Base-by-base conservation (phyloP, 495 filamentous ascomycete genomes). In the Neurospora sp. region DNA sequence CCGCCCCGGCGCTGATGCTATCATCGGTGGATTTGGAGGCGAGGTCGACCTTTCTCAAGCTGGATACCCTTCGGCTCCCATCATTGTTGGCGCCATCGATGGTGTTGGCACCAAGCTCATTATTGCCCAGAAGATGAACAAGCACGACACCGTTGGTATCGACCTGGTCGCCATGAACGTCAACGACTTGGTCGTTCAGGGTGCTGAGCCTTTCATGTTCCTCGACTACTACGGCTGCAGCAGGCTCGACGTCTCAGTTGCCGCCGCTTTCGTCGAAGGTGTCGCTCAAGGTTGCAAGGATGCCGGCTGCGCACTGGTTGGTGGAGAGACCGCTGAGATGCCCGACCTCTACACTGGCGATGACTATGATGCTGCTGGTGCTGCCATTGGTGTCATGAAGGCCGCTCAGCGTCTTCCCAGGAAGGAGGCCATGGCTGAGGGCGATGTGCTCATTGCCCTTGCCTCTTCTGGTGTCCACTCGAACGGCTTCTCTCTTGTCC, bases 101-200 rank as follows among this genome's bases (percentile, higher is more conserved):
- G 96, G 96, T 71, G 93, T 99, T 20, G 96, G 96, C 48, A 99
- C 96, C 39, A 98, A 98, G 84, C 90, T 98, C 74, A 95, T 94
- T 84, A 92, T 98, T 76, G 96, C 96, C 9, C 94, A 96, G 78
- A 88, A 90, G 5, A 91, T 95, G 78, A 86, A 89, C 71, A 93
- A 97, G 83, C 94, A 97, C 83, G 90, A 93, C 82, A 97, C 93
- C 6, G 94, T 98, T 14, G 95, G 93, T 75, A 93, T 98, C 77
- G 96, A 99, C 80, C 88, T 99, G 14, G 96, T 98, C 3, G 96
- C 96, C 75, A 98, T 98, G 96, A 97, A 96, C 81, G 96, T 97
- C 79, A 98, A 99, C 82, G 96, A 98, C 82, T 87, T 98, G 0
- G 90, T 98, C 62, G 96, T 97, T 16, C 94, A 98, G 82, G 96